Evolutionary conservation across 2,329 filamentous ascomycete species (phyloP).

Genomic region (Fusarium citri): DNA sequence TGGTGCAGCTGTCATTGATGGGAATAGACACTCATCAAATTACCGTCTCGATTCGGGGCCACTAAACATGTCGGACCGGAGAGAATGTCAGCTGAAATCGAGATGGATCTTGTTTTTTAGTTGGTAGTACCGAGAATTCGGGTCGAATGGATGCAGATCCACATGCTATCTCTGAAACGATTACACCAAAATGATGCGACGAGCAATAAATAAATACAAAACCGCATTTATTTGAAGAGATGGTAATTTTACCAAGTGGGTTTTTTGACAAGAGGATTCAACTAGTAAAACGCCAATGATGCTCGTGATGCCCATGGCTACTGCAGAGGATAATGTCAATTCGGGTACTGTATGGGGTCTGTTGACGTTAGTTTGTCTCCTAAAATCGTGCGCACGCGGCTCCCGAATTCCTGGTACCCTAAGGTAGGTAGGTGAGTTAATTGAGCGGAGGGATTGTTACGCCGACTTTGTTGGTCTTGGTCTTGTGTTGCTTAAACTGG

Average conservation of each 20-base stretch:
- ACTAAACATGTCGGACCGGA: neutral
- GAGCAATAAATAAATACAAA: neutral
- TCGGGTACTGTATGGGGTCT: neutral
- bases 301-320: neutral
- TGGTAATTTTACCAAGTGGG: neutral
- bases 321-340: no score
- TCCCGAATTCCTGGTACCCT: neutral
- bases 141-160: neutral
- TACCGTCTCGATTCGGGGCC: neutral
- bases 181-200: neutral
- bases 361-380: neutral
- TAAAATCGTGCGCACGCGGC: no score
- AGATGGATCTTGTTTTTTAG: neutral
- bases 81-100: neutral
- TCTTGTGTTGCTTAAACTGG: neutral
- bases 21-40: neutral
- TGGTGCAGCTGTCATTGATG: neutral
- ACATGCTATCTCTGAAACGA: neutral
- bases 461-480: neutral
- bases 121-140: neutral
- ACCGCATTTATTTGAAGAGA: neutral
- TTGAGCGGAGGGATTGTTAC: neutral
- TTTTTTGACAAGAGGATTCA: rapidly evolving
- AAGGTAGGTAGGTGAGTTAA: neutral
- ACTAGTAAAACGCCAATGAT: neutral